Evolutionary conservation across 2,329 filamentous ascomycete species (phyloP), one percentile per base, ranked within the genome.

Genomic region (Trichoderma sp.): DNA sequence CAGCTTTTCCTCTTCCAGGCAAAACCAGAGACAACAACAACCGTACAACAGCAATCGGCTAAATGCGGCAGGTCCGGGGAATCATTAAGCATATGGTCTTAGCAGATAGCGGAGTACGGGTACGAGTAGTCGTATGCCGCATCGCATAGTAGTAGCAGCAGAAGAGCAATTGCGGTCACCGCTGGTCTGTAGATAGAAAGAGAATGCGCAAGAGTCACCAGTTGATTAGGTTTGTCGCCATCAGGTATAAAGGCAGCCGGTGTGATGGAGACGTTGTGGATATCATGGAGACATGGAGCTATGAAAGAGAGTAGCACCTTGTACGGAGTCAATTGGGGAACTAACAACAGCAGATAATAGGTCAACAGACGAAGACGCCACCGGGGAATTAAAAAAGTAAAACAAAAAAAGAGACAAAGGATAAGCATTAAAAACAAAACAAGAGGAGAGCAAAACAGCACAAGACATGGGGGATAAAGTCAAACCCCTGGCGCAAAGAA

Each of bases 1-100:
- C 28, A 11, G 43, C 60, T 64, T 63, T 32, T 15, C 60, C 43
- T 32, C 21, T 34, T 61, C 56, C n/a, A 51, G 65, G 65, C 26
- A 47, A 60, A 34, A 34, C 66, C 28, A 53, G 26, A 47, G n/a
- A 53, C 53, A 58, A 69, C 66, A 47, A 15, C 51, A 56, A 39
- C 30, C 21, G 47, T 47, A 36, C 53, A 47, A 47, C 39, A 57
- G 28, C 39, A 58, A 39, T 53, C 70, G 70, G 70, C 70, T 72
- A 68, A 72, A 56, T 67, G 62, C 70, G 63, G 70, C 70, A 43
- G 36, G 70, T 61, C 64, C 47, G 70, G 70, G 70, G 70, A 53
- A 68, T 57, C 63, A 32, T 68, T 63, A 62, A 68, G 65, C 56
- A 43, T 32, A 66, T 53, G 58, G 26, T 30, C 43, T 36, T 34